A percentile compares a stretch with the other conserved stretches of the same genome.
Evolutionary conservation across 2,329 filamentous ascomycete genomes (phyloP).

Genomic region (Lasiodiplodia citricola): DNA sequence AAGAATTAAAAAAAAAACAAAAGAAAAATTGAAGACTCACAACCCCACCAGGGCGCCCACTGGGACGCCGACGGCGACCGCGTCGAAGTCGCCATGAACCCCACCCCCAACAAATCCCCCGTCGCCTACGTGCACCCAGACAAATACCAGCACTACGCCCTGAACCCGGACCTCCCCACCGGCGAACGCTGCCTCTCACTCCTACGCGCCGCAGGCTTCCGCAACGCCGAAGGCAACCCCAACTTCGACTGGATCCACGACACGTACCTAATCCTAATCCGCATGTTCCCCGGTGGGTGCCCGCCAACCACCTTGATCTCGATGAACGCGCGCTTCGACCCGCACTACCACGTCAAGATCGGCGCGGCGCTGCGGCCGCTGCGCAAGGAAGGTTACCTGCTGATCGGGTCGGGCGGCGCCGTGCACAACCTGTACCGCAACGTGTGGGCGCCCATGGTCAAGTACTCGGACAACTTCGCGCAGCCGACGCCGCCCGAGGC

Average conservation of each 20-base stretch:
- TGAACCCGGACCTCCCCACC: slow-evolving; percentile 64
- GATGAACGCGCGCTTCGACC: slow-evolving; percentile 62
- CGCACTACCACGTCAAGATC: slow-evolving; percentile 62
- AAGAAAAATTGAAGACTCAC: not conserved
- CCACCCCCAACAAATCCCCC: slow-evolving; percentile 64
- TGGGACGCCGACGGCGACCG: slow-evolving; percentile 63
- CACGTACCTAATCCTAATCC: slow-evolving; percentile 70
- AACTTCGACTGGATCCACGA: slow-evolving; percentile 76
- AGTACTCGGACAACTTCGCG: slow-evolving; percentile 67
- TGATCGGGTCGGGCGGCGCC: slow-evolving; percentile 66
- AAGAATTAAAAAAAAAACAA: not conserved
- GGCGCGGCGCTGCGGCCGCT: slow-evolving; percentile 63
- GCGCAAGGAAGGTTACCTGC: slow-evolving; percentile 60
- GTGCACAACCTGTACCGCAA: slow-evolving; percentile 76
- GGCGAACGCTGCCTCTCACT: slow-evolving; percentile 57
- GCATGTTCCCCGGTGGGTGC: slow-evolving; percentile 70
- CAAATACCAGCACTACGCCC: slow-evolving; percentile 67
- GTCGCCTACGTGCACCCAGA: slow-evolving; percentile 70
- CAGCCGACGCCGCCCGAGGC: slow-evolving; percentile 63
- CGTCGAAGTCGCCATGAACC: slow-evolving; percentile 67
- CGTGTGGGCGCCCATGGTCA: slow-evolving; percentile 67
- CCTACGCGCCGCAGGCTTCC: slow-evolving; percentile 59
- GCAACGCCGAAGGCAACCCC: slow-evolving; percentile 55
- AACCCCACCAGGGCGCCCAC: slow-evolving; percentile 61
- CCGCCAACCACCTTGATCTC: slow-evolving; percentile 68